Evolutionary conservation across 2,329 filamentous ascomycete species (phyloP).

Genomic region (Trematosphaeria pertusa): DNA sequence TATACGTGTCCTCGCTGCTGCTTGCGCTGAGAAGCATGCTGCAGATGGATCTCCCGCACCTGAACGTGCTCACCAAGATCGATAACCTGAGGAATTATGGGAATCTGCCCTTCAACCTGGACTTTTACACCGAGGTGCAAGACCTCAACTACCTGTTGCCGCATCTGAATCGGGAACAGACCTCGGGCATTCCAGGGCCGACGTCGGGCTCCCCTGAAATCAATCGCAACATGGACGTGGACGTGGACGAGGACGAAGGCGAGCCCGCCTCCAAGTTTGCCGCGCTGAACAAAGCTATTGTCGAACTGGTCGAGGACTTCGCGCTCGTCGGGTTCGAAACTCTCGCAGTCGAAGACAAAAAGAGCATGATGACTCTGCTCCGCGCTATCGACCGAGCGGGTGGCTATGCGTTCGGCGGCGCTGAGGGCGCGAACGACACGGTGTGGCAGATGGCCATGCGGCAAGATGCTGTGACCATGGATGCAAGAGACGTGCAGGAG

Average conservation of each 20-base stretch:
- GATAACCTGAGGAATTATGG: conserved; percentile 89
- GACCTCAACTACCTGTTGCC: conserved; percentile 86
- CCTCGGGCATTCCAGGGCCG: conserved; percentile 44
- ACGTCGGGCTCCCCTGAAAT: conserved; percentile 13
- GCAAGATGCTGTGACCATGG: conserved; percentile 71
- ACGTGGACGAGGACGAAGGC: conserved; percentile 47
- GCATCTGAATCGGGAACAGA: conserved; percentile 76
- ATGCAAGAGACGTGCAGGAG: conserved; percentile 90
- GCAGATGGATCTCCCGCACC: conserved; percentile 93
- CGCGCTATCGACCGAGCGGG: conserved; percentile 89
- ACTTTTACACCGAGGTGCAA: conserved; percentile 97
- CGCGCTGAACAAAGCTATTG: conserved; percentile 83
- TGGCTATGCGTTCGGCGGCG: conserved; percentile 89
- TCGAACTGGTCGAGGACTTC: conserved; percentile 87
- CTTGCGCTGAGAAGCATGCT: conserved; percentile 95
- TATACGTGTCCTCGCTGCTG: conserved; percentile 93
- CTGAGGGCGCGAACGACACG: conserved; percentile 91
- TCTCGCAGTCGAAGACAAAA: conserved; percentile 93
- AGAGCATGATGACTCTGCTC: conserved; percentile 92
- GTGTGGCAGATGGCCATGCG: conserved; percentile 98
- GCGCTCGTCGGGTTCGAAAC: conserved; percentile 91
- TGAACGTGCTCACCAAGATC: conserved; percentile 97
- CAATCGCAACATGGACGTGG: conserved; percentile 49
- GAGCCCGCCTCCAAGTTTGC: conserved; percentile 70
- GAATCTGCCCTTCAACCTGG: conserved; percentile 89